Percentiles rank a stretch among this genome's conserved stretches.
phyloP scores from a whole-genome alignment of 1,139 yeast species.

The Candida sanyaensis region DNA sequence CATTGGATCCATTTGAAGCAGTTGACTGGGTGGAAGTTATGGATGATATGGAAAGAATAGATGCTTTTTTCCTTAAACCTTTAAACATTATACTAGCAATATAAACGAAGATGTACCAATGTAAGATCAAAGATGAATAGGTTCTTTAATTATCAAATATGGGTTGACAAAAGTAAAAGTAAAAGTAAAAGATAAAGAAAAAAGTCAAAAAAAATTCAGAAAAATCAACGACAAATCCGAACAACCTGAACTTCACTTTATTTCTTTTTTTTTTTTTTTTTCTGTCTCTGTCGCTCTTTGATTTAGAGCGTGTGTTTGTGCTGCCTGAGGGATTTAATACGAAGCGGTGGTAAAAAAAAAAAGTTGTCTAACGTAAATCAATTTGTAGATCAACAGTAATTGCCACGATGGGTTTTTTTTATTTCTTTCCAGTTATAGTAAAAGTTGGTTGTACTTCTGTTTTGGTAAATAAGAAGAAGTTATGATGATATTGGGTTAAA shows the following conservation, averaged over 20 bases:
- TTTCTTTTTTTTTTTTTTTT: neutral
- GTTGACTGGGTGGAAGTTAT: conserved; percentile 23
- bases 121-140: neutral
- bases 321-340: neutral
- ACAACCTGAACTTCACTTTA: neutral
- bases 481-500: no score
- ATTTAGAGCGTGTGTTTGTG: neutral
- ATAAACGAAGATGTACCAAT: neutral
- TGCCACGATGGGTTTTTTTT: no score
- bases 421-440: no score
- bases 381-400: neutral
- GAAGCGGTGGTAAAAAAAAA: neutral
- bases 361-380: neutral
- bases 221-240: neutral
- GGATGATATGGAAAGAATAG: conserved; percentile 34
- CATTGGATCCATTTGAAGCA: conserved; percentile 8
- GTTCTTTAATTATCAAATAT: neutral
- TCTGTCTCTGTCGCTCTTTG: neutral
- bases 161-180: neutral
- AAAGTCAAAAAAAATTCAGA: neutral
- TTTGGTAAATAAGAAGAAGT: no score
- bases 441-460: no score
- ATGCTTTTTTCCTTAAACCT: conserved; percentile 46
- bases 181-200: neutral
- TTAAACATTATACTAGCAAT: conserved; percentile 31